Evolutionary conservation across 495 filamentous ascomycete genomes (phyloP).

Genomic region (Xylaria grammica): DNA sequence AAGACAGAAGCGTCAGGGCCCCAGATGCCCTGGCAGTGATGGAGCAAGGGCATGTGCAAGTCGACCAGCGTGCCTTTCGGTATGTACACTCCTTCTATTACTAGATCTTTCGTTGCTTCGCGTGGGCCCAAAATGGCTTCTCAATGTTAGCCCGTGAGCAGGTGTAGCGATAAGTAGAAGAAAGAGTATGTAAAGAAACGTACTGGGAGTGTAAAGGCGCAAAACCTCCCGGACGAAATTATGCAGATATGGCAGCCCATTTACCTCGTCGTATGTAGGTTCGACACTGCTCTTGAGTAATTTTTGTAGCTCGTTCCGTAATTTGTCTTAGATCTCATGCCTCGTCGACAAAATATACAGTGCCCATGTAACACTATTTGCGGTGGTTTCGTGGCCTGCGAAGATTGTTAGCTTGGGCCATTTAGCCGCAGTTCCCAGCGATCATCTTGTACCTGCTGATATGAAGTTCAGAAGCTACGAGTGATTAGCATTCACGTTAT

Average conservation of each 20-base stretch:
- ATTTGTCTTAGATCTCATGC: conserved; percentile 28
- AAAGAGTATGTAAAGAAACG: conserved; percentile 7
- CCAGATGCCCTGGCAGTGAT: conserved; percentile 40
- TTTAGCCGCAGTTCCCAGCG: background rate
- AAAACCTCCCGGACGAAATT: conserved; percentile 47
- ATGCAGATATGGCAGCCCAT: conserved; percentile 41
- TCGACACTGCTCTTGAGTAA: conserved; percentile 20
- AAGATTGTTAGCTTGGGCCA: background rate
- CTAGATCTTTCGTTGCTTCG: conserved; percentile 30
- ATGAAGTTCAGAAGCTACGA: conserved; percentile 2
- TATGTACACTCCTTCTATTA: conserved; percentile 35
- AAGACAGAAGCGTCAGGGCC: conserved; percentile 36
- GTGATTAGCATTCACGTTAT: background rate
- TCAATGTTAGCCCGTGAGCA: background rate
- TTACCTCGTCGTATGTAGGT: conserved; percentile 44
- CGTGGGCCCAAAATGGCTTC: conserved; percentile 33
- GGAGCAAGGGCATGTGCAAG: conserved; percentile 32
- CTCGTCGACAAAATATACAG: conserved; percentile 30
- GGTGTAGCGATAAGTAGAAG: background rate
- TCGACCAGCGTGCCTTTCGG: conserved; percentile 41
- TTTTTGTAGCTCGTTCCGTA: conserved; percentile 36
- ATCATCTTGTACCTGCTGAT: background rate
- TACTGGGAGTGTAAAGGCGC: conserved; percentile 43
- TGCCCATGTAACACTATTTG: conserved; percentile 29
- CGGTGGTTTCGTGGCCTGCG: conserved; percentile 36